phyloP scores from a whole-genome alignment of 177 flowering plant genomes.

The Vitis hybrid region DNA sequence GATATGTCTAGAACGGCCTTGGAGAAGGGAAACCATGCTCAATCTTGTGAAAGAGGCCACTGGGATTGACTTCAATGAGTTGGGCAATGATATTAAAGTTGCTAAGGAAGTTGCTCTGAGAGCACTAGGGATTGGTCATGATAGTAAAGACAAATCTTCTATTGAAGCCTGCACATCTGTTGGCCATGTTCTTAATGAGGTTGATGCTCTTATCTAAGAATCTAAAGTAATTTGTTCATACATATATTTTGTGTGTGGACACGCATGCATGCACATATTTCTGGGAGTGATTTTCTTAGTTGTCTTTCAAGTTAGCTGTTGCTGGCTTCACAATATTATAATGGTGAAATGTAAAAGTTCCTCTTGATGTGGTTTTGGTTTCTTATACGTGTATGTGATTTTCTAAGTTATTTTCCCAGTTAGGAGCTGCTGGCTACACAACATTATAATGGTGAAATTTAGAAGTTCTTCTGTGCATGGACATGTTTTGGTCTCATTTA shows the following conservation, averaged over 20 bases:
- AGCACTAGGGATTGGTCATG: slow-evolving; percentile 37
- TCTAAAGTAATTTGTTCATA: too few relatives aligned
- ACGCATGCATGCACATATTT: background rate
- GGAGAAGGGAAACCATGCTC: slow-evolving; percentile 99
- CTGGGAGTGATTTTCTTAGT: background rate
- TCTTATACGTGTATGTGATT: too few relatives aligned
- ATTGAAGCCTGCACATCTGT: slow-evolving; percentile 74
- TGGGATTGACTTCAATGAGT: slow-evolving; percentile 70
- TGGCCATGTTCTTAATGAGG: slow-evolving; percentile 94
- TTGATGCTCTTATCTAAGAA: slow-evolving; percentile 14
- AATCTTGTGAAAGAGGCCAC: slow-evolving; percentile 94
- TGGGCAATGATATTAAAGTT: slow-evolving; percentile 56
- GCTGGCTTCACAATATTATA: background rate
- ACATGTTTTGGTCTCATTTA: background rate
- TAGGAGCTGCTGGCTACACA: too few relatives aligned
- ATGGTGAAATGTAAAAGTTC: background rate
- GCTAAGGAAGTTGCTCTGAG: slow-evolving; percentile 65
- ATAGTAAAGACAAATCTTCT: slow-evolving; percentile 42
- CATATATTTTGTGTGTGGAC: background rate
- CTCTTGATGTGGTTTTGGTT: slow-evolving; percentile 1
- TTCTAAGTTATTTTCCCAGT: too few relatives aligned
- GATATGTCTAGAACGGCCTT: slow-evolving; percentile 81
- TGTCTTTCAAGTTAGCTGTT: background rate
- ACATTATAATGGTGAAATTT: too few relatives aligned
- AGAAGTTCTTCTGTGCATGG: background rate